phyloP scores from a whole-genome alignment of 2,329 filamentous ascomycete species.

The Sclerotinia trifoliorum region DNA sequence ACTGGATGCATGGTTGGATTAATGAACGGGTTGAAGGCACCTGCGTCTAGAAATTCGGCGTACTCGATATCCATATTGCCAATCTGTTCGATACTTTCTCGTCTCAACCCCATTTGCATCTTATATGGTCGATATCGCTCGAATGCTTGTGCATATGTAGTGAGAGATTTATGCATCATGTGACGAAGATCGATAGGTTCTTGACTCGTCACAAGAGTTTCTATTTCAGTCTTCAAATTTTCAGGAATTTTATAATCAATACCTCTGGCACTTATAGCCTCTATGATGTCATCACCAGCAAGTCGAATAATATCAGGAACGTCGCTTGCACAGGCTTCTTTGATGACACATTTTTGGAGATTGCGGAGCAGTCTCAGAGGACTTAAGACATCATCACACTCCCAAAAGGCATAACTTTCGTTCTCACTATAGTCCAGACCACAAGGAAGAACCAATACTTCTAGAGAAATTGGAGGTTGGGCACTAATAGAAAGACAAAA shows the following conservation, averaged over 20 bases:
- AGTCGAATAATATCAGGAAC: constrained; percentile 7
- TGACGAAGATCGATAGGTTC: not conserved
- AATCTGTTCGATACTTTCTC: constrained; percentile 4
- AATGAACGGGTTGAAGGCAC: not conserved
- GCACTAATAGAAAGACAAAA: constrained; percentile 7
- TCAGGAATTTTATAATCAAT: not conserved
- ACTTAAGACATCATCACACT: not conserved
- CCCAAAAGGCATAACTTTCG: not conserved
- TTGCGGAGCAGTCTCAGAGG: constrained; percentile 16
- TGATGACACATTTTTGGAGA: not conserved
- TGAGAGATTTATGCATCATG: constrained; percentile 15
- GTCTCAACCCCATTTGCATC: constrained; percentile 20
- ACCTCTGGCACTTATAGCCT: not conserved
- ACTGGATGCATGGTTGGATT: constrained; percentile 18
- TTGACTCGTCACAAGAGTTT: not conserved
- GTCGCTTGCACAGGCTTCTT: not conserved
- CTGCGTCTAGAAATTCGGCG: not conserved
- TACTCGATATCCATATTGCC: not conserved
- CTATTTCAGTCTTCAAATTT: not conserved
- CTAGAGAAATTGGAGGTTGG: not conserved
- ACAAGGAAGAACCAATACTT: not conserved
- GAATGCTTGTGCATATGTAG: constrained; percentile 22
- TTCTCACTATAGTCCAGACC: not conserved
- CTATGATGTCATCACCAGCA: not conserved
- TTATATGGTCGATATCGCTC: constrained; percentile 18